Evolutionary conservation across 495 filamentous ascomycete species (phyloP).

Genomic region (Neurospora sp.): DNA sequence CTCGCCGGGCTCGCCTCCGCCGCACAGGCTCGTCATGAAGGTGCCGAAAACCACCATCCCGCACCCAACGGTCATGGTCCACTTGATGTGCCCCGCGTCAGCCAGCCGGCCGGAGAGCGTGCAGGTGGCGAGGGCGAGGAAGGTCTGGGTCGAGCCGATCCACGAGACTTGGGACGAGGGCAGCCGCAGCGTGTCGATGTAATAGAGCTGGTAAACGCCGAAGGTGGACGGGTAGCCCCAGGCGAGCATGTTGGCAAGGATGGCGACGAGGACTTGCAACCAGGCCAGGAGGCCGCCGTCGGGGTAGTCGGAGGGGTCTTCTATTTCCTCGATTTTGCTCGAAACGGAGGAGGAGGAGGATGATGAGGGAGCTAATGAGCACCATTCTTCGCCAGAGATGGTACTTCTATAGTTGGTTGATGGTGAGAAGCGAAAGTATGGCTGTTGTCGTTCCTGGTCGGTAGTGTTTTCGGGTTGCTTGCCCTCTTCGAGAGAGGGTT

Average conservation of each 20-base stretch:
- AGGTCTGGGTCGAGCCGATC: constrained; percentile 38
- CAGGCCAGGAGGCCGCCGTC: constrained; percentile 34
- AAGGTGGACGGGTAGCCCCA: constrained; percentile 35
- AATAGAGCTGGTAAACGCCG: constrained; percentile 38
- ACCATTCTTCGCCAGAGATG: not conserved
- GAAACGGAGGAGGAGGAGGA: not conserved
- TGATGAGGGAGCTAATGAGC: not conserved
- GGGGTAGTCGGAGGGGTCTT: constrained; percentile 19
- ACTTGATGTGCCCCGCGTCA: constrained; percentile 32
- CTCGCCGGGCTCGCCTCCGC: not conserved
- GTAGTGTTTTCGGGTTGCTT: not conserved
- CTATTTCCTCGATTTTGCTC: not conserved
- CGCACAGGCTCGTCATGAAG: constrained; percentile 32
- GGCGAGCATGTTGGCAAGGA: constrained; percentile 30
- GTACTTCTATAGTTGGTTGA: not conserved
- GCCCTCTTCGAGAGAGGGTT: not conserved
- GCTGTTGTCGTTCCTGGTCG: not conserved
- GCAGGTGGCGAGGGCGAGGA: constrained; percentile 31
- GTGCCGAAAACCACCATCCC: constrained; percentile 31
- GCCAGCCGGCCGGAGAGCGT: constrained; percentile 30
- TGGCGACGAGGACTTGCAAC: constrained; percentile 31
- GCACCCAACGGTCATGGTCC: constrained; percentile 24
- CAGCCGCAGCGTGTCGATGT: constrained; percentile 31
- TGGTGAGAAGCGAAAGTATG: not conserved
- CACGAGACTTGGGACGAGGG: constrained; percentile 33